Base-by-base conservation (phyloP, 352 stramenopile species). In the Phytophthora citrophthora region DNA sequence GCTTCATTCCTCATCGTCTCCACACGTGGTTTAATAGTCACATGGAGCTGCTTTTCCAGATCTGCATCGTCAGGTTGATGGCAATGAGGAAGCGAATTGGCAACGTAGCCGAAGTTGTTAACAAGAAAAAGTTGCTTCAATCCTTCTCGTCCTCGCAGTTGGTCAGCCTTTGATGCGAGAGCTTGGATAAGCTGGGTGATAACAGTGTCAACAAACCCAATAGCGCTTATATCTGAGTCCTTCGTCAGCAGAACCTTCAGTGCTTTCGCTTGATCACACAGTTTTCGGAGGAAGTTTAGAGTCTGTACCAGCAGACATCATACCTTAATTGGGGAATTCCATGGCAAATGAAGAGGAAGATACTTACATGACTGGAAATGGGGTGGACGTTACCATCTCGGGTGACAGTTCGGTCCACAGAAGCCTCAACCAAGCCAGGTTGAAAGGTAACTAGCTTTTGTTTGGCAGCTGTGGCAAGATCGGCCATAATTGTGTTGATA, bases 61-160 rank as follows among this genome's bases (percentile, higher is more conserved):
- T 84, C 74, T 26, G 74, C 68, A 16, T 89, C 80, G 12, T 68
- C 63, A 3, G 52, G 51, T 15, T 73, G 50, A 2, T 61, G 38
- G 23, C 85, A 90, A 31, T 72, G 76, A 5, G 78, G 76, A 10
- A 98, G 70, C 23, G 91, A 87, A 32, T 90, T 93, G 9, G 86
- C 69, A 12, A 98, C 74, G 62, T 96, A 98, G 40, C 90, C 91
- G 13, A 89, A 94, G 64, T 98, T 98, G 77, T 98, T 98, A 39
- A 94, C 87, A 24, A 98, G 82, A 64, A 98, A 98, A n/a, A 98
- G 70, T 15, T 82, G 74, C 43, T 88, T 89, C 16, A 93, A 61
- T 15, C 87, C 78, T 16, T 66, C 61, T 58, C 83, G 78, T 2
- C 70, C 76, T 66, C 90, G 91, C 27, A 81, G 63, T 40, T 83